These are phyloP conservation scores for Tylopilus sp. DNA, from an alignment of 768 basidiomycete genomes.

Conservation along the genomic window DNA sequence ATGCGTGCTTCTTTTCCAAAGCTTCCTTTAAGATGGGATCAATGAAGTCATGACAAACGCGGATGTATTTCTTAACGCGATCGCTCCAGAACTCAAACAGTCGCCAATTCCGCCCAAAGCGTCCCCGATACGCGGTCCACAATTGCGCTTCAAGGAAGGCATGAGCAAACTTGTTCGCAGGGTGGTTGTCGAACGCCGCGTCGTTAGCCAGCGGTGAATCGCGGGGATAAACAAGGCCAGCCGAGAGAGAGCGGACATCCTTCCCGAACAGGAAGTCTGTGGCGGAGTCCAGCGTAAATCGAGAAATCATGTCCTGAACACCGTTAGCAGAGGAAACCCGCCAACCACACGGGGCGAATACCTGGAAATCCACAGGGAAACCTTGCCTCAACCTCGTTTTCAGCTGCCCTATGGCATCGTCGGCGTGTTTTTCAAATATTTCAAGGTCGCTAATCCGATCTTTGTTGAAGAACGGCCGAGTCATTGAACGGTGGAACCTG, in stretches of 20 bases:
- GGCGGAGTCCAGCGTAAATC: conserved; percentile 60
- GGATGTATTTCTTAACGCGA: conserved; percentile 41
- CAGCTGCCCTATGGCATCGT: conserved; percentile 44
- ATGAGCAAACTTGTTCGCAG: conserved; percentile 40
- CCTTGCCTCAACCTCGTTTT: conserved; percentile 43
- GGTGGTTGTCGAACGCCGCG: conserved; percentile 24
- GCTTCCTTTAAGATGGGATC: conserved; percentile 52
- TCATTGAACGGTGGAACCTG: conserved; percentile 58
- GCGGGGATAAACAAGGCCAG: conserved; percentile 46
- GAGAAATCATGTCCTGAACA: conserved; percentile 46
- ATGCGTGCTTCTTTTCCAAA: conserved; percentile 35
- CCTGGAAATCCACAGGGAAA: conserved; percentile 55
- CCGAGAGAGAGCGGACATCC: conserved; percentile 45
- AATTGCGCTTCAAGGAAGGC: conserved; percentile 52
- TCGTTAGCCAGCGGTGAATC: conserved; percentile 11
- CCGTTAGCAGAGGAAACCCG: background rate
- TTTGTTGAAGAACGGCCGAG: conserved; percentile 57
- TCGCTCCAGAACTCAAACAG: conserved; percentile 52
- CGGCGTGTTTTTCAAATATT: conserved; percentile 50
- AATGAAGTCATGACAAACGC: conserved; percentile 47
- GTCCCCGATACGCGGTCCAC: conserved; percentile 35
- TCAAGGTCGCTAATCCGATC: conserved; percentile 54
- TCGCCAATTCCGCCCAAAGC: conserved; percentile 46
- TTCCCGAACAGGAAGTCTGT: conserved; percentile 56
- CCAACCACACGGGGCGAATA: conserved; percentile 7